Conservation (phyloP, 805 yeast genomes). For the Candida hispaniensis region DNA sequence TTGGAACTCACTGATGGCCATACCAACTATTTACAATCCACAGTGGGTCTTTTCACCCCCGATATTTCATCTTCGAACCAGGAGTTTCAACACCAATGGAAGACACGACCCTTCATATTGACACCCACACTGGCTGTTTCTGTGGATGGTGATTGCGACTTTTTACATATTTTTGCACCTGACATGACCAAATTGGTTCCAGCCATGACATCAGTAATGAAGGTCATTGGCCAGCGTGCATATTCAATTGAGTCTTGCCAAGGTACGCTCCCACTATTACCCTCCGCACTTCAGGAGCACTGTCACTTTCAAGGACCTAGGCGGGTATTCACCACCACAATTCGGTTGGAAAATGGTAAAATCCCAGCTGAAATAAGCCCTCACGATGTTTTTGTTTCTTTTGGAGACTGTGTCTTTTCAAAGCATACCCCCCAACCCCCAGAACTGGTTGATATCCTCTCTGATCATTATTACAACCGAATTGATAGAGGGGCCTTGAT, state of each 20-base stretch:
- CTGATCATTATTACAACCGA: constrained; percentile 1
- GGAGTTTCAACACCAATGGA: too few species aligned
- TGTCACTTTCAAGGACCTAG: neutral
- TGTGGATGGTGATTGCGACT: constrained; percentile 1
- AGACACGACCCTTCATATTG: too few species aligned
- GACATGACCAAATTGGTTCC: constrained; percentile 5
- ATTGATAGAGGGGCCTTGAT: constrained; percentile 3
- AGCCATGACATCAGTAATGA: neutral
- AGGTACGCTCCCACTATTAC: constrained; percentile 3
- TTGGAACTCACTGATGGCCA: too few species aligned
- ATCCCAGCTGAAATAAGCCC: constrained; percentile 1
- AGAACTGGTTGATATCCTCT: neutral
- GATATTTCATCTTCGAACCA: too few species aligned
- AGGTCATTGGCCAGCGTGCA: constrained; percentile 11
- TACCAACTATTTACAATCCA: too few species aligned
- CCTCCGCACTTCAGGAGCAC: too few species aligned
- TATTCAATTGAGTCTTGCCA: constrained; percentile 5
- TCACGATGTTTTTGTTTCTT: neutral
- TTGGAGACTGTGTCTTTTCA: constrained; percentile 2
- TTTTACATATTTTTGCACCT: constrained; percentile 5
- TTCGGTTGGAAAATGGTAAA: constrained; percentile 1
- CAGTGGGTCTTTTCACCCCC: too few species aligned
- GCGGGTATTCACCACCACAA: constrained; percentile 4
- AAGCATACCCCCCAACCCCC: too few species aligned
- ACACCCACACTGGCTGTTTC: too few species aligned